Conservation (phyloP, 1,284 basidiomycete genomes). For the Vanrija sp. region DNA sequence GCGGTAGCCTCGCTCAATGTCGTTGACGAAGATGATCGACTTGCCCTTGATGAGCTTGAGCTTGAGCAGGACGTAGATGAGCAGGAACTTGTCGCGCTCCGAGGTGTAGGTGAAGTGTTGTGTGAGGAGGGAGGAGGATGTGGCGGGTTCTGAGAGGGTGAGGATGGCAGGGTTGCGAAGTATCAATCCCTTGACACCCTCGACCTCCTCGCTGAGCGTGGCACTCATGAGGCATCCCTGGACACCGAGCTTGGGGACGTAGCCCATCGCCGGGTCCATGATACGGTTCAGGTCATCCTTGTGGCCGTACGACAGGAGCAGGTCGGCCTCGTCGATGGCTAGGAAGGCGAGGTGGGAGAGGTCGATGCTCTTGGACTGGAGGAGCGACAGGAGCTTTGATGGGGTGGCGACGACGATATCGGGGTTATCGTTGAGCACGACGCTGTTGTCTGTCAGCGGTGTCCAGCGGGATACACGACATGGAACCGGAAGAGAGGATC, state of each 20-base stretch:
- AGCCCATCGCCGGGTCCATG: conserved; percentile 57
- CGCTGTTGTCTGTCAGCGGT: conserved; percentile 43
- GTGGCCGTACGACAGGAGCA: conserved; percentile 95
- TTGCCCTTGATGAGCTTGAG: conserved; percentile 93
- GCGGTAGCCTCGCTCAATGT: conserved; percentile 89
- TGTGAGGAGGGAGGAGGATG: conserved; percentile 61
- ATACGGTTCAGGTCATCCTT: conserved; percentile 86
- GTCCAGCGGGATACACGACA: not conserved
- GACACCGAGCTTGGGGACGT: conserved; percentile 75
- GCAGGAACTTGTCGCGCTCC: conserved; percentile 92
- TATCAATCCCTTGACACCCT: conserved; percentile 80
- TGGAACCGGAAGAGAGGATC: conserved; percentile 17
- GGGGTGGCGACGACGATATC: conserved; percentile 92
- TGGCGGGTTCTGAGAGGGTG: conserved; percentile 80
- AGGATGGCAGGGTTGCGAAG: conserved; percentile 81
- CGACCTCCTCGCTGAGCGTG: conserved; percentile 94
- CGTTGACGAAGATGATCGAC: conserved; percentile 95
- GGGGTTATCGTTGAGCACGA: conserved; percentile 80
- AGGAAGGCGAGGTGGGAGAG: conserved; percentile 67
- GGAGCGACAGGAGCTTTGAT: conserved; percentile 69
- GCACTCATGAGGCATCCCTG: conserved; percentile 98
- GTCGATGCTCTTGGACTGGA: conserved; percentile 67
- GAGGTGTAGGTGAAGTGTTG: conserved; percentile 80
- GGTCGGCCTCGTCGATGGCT: conserved; percentile 96
- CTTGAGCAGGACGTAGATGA: conserved; percentile 91